Evolutionary conservation across 768 basidiomycete genomes (phyloP).

Genomic region (Agrocybe chaxingu): DNA sequence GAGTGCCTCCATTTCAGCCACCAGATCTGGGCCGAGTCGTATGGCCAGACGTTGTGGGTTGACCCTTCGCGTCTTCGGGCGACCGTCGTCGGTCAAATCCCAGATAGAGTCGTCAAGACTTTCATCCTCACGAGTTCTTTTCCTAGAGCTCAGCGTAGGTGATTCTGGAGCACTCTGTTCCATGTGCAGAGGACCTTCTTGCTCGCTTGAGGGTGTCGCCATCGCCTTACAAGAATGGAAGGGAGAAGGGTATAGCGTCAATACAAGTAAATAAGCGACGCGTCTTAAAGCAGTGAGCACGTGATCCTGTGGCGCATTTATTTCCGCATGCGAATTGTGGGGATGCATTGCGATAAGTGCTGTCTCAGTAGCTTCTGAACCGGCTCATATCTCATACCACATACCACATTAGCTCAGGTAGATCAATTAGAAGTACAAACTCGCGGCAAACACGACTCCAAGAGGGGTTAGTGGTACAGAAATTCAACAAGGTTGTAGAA

Average conservation of each 20-base stretch:
- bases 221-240: constrained; percentile 16
- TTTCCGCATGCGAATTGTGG: constrained; percentile 11
- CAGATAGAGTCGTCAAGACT: constrained; percentile 17
- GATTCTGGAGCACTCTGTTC: no score
- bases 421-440: constrained; percentile 68
- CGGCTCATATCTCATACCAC: no score
- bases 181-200: constrained; percentile 5
- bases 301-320: no score
- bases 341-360: not conserved
- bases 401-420: no score
- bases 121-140: constrained; percentile 19
- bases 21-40: constrained; percentile 62
- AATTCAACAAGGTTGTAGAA: constrained; percentile 13
- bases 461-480: constrained; percentile 6
- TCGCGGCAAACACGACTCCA: constrained; percentile 82
- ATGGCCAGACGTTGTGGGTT: constrained; percentile 70
- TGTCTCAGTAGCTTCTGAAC: no score
- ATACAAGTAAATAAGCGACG: constrained; percentile 3
- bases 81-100: constrained; percentile 31
- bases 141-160: constrained; percentile 6
- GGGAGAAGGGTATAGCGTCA: constrained; percentile 2
- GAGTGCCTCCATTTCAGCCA: constrained; percentile 69
- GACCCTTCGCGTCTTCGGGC: constrained; percentile 49
- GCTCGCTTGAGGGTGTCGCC: constrained; percentile 28
- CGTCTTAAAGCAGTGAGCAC: constrained; percentile 1